Base-by-base conservation (phyloP, 768 basidiomycete species). In the Mycena vulgaris region DNA sequence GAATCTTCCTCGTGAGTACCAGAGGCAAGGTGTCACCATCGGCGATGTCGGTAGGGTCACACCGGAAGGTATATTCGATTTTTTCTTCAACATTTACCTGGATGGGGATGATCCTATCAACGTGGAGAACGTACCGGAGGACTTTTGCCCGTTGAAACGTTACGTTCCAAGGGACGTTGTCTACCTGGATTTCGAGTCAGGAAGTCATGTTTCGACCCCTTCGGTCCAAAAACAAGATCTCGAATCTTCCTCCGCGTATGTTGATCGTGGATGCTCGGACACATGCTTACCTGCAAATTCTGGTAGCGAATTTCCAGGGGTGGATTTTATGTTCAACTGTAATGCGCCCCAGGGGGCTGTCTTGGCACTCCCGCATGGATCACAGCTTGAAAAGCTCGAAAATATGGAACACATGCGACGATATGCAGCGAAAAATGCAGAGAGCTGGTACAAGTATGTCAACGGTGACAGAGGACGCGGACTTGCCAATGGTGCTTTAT, bases 41-140 rank as follows among this genome's bases (percentile, higher is more conserved):
- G 82, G 82, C 6, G 82, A 83, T 45, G 79, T 83, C 19, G 79
- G 80, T 11, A 69, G 80, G 19, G 63, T 83, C 16, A 74, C 79
- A 17, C 74, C 74, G 19, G 72, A 75, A 39, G 81, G 80, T 39
- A 66, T 66, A 13, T 82, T 83, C 31, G 80, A 80, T 35, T 70
- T 77, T 39, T 76, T 82, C 31, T 83, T 83, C 72, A 82, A 81
- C 61, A 68, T 81, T 23, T 79, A 78, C 40, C 62, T 78, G n/a
- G 16, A 5, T 16, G 28, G 40, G 13, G 40, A 51, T 19, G 25
- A 80, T 59, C 77, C 79, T 28, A 74, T 82, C 62, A 78, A 84
- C 31, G 49, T 35, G 9, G 71, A 68, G 0, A 69, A 73, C 9
- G 77, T 83, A 16, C 82, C 84, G 0, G 76, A 62, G 1, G 72